phyloP scores from a whole-genome alignment of 768 basidiomycete species.

The Naganishia randhawae region DNA sequence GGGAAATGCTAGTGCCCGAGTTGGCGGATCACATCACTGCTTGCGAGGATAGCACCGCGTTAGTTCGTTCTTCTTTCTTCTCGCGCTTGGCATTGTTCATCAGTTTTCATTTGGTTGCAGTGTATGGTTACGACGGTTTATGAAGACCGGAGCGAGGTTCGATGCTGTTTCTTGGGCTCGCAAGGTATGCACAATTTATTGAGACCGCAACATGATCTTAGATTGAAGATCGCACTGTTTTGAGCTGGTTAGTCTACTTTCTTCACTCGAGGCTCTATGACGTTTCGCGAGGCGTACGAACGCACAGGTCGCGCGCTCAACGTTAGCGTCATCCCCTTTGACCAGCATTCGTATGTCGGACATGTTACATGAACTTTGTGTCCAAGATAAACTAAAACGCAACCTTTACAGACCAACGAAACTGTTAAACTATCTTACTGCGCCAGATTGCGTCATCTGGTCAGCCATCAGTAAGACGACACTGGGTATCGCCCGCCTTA shows the following conservation, averaged over 20 bases:
- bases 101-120: slow-evolving; percentile 24
- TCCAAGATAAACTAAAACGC: slow-evolving; percentile 28
- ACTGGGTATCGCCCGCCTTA: neutral
- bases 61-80: neutral
- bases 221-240: too few species aligned
- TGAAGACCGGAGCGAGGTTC: slow-evolving; percentile 89
- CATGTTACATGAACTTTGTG: neutral
- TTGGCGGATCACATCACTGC: slow-evolving; percentile 71
- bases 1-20: slow-evolving; percentile 69
- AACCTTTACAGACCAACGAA: slow-evolving; percentile 72
- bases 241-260: slow-evolving; percentile 62
- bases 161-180: slow-evolving; percentile 83
- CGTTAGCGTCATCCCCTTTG: slow-evolving; percentile 85
- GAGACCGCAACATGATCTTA: too few species aligned
- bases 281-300: slow-evolving; percentile 90
- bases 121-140: slow-evolving; percentile 58
- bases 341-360: slow-evolving; percentile 70
- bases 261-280: slow-evolving; percentile 89
- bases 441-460: slow-evolving; percentile 69
- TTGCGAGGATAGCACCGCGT: slow-evolving; percentile 61
- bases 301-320: slow-evolving; percentile 90
- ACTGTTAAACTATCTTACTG: slow-evolving; percentile 83
- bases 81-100: neutral
- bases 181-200: slow-evolving; percentile 58
- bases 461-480: slow-evolving; percentile 47